phyloP scores from a whole-genome alignment of 345 rosid species.

The sweet orange (Citrus sinensis) region DNA sequence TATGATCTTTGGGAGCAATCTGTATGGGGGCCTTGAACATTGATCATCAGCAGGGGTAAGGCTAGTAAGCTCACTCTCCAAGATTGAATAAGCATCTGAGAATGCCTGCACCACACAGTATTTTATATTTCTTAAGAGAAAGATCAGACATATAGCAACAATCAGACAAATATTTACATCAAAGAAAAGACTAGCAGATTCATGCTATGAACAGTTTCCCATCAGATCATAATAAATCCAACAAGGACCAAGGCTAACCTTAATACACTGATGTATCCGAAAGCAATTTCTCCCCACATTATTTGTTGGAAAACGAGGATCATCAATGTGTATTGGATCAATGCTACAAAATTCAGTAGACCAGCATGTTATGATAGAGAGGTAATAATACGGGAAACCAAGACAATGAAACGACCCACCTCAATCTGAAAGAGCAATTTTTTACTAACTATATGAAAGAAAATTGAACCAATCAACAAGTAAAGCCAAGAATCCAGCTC shows the following conservation, averaged over 20 bases:
- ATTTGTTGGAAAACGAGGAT: slow-evolving; percentile 89
- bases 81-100: slow-evolving; percentile 81
- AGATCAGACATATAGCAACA: slow-evolving; percentile 7
- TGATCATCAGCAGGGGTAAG: slow-evolving; percentile 42
- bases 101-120: slow-evolving; percentile 65
- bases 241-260: slow-evolving; percentile 42
- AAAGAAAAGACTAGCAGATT: not conserved
- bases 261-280: slow-evolving; percentile 96
- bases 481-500: not conserved
- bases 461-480: not conserved
- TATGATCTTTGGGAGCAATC: slow-evolving; percentile 72
- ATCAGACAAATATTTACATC: not conserved
- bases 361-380: slow-evolving; percentile 19
- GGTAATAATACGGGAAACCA: slow-evolving; percentile 10
- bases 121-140: not conserved
- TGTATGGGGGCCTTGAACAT: slow-evolving; percentile 34
- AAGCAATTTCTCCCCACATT: slow-evolving; percentile 98
- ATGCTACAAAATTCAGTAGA: slow-evolving; percentile 48
- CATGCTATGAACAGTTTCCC: slow-evolving; percentile 5
- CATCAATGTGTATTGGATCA: slow-evolving; percentile 94
- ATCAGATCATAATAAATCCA: slow-evolving; percentile 8
- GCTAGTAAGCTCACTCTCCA: slow-evolving; percentile 72
- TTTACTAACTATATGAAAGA: not conserved
- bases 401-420: not conserved
- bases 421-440: not conserved